Percentiles rank a stretch among this genome's conserved stretches.
Conservation (phyloP, 208 protist genomes). For the Phytomonas sp. region DNA sequence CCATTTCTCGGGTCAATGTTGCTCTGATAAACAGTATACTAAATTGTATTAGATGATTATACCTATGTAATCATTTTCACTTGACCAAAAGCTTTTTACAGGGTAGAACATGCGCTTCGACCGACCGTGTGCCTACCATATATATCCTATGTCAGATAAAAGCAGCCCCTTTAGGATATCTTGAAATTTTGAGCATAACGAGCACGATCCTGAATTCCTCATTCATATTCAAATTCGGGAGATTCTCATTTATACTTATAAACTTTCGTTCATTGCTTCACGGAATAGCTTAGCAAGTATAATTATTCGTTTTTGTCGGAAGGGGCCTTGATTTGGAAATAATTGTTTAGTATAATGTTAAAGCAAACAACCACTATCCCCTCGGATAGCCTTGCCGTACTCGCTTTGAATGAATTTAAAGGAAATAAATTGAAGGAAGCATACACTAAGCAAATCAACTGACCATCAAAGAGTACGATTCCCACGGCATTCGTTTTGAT, state of each 20-base stretch:
- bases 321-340: background rate
- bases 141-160: background rate
- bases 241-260: background rate
- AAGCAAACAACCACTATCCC: background rate
- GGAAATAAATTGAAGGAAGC: background rate
- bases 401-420: background rate
- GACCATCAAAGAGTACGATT: background rate
- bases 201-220: constrained; percentile 5
- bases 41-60: background rate
- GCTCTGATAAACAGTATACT: background rate
- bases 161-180: background rate
- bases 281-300: background rate
- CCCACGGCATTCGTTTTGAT: background rate
- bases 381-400: background rate
- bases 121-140: background rate
- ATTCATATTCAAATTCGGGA: background rate
- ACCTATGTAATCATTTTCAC: background rate
- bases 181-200: constrained; percentile 6
- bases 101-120: background rate
- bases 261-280: background rate
- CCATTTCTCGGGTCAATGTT: background rate
- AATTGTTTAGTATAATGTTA: background rate
- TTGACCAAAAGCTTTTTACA: background rate
- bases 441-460: background rate
- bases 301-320: background rate